Evolutionary conservation across 176 grass and related monocot genomes (phyloP).

Genomic region (Secale cereale): DNA sequence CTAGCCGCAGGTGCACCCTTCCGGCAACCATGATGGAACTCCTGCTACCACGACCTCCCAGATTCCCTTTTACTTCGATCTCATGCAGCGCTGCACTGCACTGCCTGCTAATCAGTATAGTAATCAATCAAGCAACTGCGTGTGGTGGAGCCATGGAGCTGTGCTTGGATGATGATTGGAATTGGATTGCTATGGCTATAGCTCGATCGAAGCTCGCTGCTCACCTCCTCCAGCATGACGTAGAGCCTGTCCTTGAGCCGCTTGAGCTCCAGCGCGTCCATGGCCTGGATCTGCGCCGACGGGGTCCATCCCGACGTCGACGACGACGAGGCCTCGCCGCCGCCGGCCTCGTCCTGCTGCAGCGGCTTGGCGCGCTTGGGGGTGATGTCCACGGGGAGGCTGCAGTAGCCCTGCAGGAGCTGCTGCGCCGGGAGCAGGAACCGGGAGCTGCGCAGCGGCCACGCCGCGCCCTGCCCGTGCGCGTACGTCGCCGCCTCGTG

Average conservation of each 20-base stretch:
- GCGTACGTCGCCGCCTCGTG: background rate
- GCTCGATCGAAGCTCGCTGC: background rate
- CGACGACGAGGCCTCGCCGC: conserved; percentile 51
- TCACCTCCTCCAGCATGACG: conserved; percentile 96
- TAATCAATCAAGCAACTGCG: conserved; percentile 9
- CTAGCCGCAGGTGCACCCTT: conserved; percentile 73
- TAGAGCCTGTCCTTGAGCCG: conserved; percentile 79
- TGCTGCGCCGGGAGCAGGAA: conserved; percentile 69
- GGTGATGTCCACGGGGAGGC: conserved; percentile 32
- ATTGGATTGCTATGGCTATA: conserved; percentile 7
- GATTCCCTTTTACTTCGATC: conserved; percentile 22
- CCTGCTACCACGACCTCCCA: background rate
- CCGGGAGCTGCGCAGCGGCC: conserved; percentile 55
- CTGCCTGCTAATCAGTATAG: background rate
- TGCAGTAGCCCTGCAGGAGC: conserved; percentile 85
- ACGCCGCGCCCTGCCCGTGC: conserved; percentile 17
- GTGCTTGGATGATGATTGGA: background rate
- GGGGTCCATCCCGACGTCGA: conserved; percentile 40
- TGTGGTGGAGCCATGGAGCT: background rate
- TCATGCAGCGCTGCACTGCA: background rate
- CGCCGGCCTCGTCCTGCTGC: conserved; percentile 26
- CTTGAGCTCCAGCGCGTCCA: conserved; percentile 77
- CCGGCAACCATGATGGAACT: conserved; percentile 58
- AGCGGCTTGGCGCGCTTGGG: conserved; percentile 16
- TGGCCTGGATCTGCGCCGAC: conserved; percentile 55